phyloP scores from a whole-genome alignment of 768 basidiomycete species.

The Amylocystis lapponica region DNA sequence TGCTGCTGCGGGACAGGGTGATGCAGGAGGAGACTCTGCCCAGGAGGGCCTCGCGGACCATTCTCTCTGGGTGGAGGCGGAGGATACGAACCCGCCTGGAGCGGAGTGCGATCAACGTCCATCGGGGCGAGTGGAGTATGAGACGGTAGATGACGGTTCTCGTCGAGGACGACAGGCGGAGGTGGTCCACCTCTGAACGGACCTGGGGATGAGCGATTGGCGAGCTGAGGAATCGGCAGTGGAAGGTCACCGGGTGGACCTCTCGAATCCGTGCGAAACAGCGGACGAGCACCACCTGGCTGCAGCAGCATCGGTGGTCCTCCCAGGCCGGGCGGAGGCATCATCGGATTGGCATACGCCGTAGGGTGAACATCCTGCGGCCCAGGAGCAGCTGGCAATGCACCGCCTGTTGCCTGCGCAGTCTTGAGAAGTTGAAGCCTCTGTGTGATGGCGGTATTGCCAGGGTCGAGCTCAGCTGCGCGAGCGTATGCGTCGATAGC shows the following conservation, averaged over 20 bases:
- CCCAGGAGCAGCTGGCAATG: conserved; percentile 81
- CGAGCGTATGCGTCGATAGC: conserved; percentile 98
- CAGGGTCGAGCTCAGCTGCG: conserved; percentile 89
- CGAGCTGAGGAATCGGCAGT: conserved; percentile 53
- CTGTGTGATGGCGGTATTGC: conserved; percentile 76
- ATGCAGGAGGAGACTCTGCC: conserved; percentile 55
- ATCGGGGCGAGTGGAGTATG: conserved; percentile 77
- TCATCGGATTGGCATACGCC: conserved; percentile 77
- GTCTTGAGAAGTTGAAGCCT: conserved; percentile 73
- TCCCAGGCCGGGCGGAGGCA: conserved; percentile 59
- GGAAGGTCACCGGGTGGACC: conserved; percentile 38
- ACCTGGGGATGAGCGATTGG: conserved; percentile 44
- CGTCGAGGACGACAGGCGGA: conserved; percentile 76
- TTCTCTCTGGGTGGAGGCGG: conserved; percentile 37
- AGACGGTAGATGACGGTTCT: conserved; percentile 56
- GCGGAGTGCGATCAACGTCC: conserved; percentile 36
- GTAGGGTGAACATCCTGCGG: conserved; percentile 97
- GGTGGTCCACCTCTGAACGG: conserved; percentile 83
- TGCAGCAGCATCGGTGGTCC: conserved; percentile 66
- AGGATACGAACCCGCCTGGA: conserved; percentile 35
- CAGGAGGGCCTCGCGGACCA: conserved; percentile 44
- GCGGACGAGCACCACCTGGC: conserved; percentile 33
- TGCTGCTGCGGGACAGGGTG: conserved; percentile 59
- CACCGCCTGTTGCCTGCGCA: conserved; percentile 68
- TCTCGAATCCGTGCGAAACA: conserved; percentile 64